phyloP scores from a whole-genome alignment of 371 early-diverging fungal species.

The Rhizopus delemar region DNA sequence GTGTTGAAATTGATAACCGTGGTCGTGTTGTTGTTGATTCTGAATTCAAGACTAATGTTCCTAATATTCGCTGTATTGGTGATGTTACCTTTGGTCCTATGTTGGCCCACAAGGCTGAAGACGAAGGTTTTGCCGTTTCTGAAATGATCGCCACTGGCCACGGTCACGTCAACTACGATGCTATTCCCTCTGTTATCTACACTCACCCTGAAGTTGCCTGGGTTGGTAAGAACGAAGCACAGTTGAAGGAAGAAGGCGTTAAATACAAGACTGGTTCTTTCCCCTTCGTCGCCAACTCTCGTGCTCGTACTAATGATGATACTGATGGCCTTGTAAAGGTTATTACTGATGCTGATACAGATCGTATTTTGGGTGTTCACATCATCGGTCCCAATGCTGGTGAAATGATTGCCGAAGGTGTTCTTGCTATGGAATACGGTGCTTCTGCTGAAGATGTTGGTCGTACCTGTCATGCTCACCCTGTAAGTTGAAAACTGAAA shows the following conservation, averaged over 20 bases:
- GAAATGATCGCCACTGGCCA: conserved; percentile 92
- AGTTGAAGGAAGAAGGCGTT: conserved; percentile 84
- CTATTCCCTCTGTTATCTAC: conserved; percentile 97
- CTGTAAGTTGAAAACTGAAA: conserved; percentile 44
- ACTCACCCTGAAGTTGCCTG: conserved; percentile 99
- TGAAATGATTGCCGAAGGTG: conserved; percentile 98
- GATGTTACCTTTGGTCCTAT: conserved; percentile 96
- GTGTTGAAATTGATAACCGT: conserved; percentile 83
- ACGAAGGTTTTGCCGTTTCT: conserved; percentile 95
- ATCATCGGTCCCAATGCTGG: conserved; percentile 98
- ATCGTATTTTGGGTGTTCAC: conserved; percentile 95
- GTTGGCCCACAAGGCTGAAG: conserved; percentile 99
- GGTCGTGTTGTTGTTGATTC: conserved; percentile 89
- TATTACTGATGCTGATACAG: conserved; percentile 93
- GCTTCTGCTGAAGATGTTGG: conserved; percentile 96
- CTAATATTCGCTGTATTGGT: conserved; percentile 94
- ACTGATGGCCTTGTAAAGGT: conserved; percentile 95
- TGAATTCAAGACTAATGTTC: conserved; percentile 88
- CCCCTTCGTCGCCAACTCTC: conserved; percentile 96
- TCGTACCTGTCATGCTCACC: conserved; percentile 97
- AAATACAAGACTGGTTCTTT: conserved; percentile 89
- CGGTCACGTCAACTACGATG: conserved; percentile 97
- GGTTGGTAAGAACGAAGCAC: conserved; percentile 96
- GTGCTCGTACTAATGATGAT: conserved; percentile 97
- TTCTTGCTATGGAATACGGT: conserved; percentile 95